Percentiles rank a stretch among this genome's conserved stretches.
Evolutionary conservation across 108 stramenopile species (phyloP).

Genomic region (Schizochytrium sp.): DNA sequence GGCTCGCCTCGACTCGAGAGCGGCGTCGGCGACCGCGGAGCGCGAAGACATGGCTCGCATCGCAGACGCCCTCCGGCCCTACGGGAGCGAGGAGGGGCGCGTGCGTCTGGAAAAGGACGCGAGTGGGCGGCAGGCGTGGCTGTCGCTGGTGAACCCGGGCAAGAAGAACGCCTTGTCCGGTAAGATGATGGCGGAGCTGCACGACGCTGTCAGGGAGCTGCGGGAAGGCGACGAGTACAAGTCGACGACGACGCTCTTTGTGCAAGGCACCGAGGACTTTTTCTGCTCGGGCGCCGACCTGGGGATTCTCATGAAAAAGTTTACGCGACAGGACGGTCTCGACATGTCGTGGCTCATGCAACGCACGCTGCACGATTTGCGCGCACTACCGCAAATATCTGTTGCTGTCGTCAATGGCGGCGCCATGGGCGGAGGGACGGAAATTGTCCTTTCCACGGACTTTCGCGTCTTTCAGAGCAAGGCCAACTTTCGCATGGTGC

Average conservation of each 20-base stretch:
- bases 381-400: not conserved
- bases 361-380: not conserved
- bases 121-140: not conserved
- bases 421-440: not conserved
- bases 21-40: not conserved
- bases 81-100: not conserved
- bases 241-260: not conserved
- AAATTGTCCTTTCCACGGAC: not conserved
- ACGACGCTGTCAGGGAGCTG: not conserved
- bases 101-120: not conserved
- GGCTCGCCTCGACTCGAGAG: too few species aligned
- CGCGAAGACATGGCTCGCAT: not conserved
- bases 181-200: slow-evolving; percentile 18
- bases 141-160: not conserved
- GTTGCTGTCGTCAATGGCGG: not conserved
- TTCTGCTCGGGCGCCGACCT: slow-evolving; percentile 16
- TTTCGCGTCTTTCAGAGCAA: not conserved
- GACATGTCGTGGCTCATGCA: slow-evolving; percentile 16
- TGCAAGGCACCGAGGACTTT: not conserved
- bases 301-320: not conserved
- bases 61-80: not conserved
- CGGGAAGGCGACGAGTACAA: not conserved
- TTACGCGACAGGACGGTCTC: not conserved
- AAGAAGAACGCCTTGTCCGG: slow-evolving; percentile 1
- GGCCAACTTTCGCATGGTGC: slow-evolving; percentile 2